These are phyloP conservation scores for Rhodotorula sp. DNA, from an alignment of 1,284 basidiomycete genomes.

Conservation along the genomic window DNA sequence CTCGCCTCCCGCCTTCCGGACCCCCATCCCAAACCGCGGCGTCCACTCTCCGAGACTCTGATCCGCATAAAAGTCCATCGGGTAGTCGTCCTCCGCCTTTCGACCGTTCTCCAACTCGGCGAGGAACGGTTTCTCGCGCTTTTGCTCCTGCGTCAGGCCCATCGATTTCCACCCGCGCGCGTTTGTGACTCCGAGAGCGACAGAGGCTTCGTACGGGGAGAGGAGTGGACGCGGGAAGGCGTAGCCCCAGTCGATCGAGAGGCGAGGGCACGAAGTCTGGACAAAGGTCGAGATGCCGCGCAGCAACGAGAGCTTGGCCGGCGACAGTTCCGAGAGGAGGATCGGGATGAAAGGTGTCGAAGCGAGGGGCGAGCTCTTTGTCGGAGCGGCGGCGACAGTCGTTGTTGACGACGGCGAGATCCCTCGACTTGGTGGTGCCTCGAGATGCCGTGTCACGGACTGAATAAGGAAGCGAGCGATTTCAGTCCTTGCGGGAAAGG, in stretches of 20 bases:
- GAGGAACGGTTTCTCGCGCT: conserved; percentile 43
- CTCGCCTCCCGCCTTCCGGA: conserved; percentile 31
- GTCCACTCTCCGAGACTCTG: conserved; percentile 57
- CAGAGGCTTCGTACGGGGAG: conserved; percentile 90
- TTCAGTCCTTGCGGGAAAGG: not conserved
- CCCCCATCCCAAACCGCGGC: conserved; percentile 45
- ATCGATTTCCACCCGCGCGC: conserved; percentile 60
- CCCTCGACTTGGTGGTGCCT: conserved; percentile 42
- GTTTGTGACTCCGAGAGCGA: conserved; percentile 67
- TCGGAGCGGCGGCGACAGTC: conserved; percentile 18
- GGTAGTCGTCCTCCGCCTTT: conserved; percentile 60
- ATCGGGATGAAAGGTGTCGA: conserved; percentile 73
- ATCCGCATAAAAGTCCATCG: conserved; percentile 97
- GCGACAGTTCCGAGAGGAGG: conserved; percentile 91
- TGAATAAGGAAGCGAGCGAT: conserved; percentile 46
- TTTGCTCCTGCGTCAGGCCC: conserved; percentile 39
- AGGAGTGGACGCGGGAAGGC: conserved; percentile 87
- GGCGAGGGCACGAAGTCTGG: conserved; percentile 90
- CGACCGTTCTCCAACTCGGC: conserved; percentile 46
- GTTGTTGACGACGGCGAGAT: conserved; percentile 49
- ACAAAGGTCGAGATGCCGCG: conserved; percentile 77
- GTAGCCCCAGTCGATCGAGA: conserved; percentile 98
- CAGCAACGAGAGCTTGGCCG: conserved; percentile 86
- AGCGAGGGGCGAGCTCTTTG: conserved; percentile 3
- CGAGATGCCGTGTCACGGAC: conserved; percentile 72